A percentile compares a stretch with the other conserved stretches of the same genome.
phyloP scores from a whole-genome alignment of 345 rosid genomes.

The Hibiscus syriacus region DNA sequence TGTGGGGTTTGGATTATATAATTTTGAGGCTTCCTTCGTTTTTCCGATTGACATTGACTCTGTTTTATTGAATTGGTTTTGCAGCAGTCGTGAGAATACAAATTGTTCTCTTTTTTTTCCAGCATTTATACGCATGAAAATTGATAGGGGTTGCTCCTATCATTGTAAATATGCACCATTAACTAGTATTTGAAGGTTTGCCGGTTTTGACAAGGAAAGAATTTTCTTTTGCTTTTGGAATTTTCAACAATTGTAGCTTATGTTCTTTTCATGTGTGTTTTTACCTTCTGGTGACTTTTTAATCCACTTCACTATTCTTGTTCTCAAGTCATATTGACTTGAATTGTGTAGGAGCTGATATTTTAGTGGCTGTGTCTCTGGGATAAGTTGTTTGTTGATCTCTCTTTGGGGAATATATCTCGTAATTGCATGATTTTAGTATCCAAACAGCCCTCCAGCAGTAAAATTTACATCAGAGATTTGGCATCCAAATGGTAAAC shows the following conservation, averaged over 20 bases:
- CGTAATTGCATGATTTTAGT: conserved; percentile 17
- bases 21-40: neutral
- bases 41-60: neutral
- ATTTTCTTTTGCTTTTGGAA: neutral
- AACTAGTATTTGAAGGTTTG: neutral
- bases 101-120: neutral
- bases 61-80: neutral
- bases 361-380: neutral
- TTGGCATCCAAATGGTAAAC: conserved; percentile 97
- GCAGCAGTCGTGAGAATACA: neutral
- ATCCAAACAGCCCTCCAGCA: conserved; percentile 85
- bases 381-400: neutral
- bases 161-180: neutral
- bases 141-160: neutral
- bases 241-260: neutral
- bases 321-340: neutral
- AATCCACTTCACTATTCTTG: neutral
- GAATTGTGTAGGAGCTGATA: neutral
- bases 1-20: neutral
- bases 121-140: neutral
- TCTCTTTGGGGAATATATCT: neutral
- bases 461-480: conserved; percentile 89
- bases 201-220: neutral
- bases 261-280: neutral
- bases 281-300: neutral